These are phyloP conservation scores for Podaxis sp. DNA, from an alignment of 768 basidiomycete genomes.

Conservation along the genomic window DNA sequence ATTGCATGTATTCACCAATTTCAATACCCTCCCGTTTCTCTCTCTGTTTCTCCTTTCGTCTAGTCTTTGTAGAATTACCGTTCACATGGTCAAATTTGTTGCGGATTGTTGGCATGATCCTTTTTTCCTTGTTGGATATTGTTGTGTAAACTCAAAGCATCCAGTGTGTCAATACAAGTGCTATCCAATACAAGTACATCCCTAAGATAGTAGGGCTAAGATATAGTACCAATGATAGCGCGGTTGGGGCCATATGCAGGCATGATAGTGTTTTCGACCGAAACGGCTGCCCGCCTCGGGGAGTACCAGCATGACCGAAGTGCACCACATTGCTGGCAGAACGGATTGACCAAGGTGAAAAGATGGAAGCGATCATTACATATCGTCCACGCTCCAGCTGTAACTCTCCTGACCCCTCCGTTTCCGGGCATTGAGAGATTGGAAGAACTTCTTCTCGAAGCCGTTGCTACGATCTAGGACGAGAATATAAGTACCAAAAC, in stretches of 20 bases:
- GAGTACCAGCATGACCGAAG: neutral
- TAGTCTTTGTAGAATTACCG: neutral
- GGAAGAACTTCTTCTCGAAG: slow-evolving; percentile 91
- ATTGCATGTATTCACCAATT: neutral
- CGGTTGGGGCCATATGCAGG: neutral
- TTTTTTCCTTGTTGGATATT: neutral
- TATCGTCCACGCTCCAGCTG: slow-evolving; percentile 88
- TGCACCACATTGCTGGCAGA: neutral
- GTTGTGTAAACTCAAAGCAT: slow-evolving; percentile 1
- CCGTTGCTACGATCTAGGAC: slow-evolving; percentile 81
- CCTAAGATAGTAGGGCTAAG: too few species aligned
- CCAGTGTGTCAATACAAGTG: slow-evolving; percentile 5
- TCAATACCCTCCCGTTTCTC: neutral
- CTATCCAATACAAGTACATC: neutral
- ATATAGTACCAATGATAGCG: neutral
- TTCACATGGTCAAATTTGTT: neutral
- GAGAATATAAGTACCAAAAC: neutral
- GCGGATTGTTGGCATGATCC: slow-evolving; percentile 3
- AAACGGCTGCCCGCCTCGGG: neutral
- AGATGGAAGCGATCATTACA: slow-evolving; percentile 42
- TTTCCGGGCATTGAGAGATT: slow-evolving; percentile 71
- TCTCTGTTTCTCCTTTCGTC: neutral
- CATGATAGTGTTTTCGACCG: neutral
- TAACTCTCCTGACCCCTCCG: slow-evolving; percentile 71
- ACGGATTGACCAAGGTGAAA: neutral